A percentile compares a stretch with the other conserved stretches of the same genome.
Conservation (phyloP, 75 land plant genomes). For the Pseudotsuga menziesii region DNA sequence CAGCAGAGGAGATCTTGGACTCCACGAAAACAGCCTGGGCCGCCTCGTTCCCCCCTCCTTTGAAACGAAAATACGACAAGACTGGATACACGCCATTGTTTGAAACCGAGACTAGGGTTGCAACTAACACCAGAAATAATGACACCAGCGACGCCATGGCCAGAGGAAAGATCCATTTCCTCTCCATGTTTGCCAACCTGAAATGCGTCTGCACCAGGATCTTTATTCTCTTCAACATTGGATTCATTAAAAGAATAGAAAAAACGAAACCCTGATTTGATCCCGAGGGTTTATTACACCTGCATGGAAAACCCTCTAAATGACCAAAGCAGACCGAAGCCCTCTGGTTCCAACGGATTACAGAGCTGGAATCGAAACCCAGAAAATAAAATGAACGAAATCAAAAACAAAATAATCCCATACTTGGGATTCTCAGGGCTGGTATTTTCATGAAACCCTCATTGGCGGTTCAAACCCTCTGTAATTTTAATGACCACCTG, state of each 20-base stretch:
- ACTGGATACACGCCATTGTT: conserved; percentile 7
- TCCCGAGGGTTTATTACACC: too few relatives aligned
- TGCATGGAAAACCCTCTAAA: too few relatives aligned
- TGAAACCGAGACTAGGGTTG: conserved; percentile 4
- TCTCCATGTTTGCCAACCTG: conserved; percentile 24
- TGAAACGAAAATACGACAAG: conserved; percentile 1
- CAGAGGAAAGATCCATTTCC: conserved; percentile 63
- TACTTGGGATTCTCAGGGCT: too few relatives aligned
- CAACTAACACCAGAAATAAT: conserved; percentile 29
- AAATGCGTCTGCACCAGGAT: conserved; percentile 10
- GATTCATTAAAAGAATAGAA: neutral
- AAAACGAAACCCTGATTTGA: too few relatives aligned
- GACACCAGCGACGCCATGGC: conserved; percentile 31
- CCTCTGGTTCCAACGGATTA: too few relatives aligned
- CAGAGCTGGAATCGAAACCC: too few relatives aligned
- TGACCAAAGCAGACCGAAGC: too few relatives aligned
- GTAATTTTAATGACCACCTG: too few relatives aligned
- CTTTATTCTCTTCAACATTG: conserved; percentile 4
- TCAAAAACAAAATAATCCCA: too few relatives aligned
- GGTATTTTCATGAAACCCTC: too few relatives aligned
- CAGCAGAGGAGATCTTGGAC: conserved; percentile 25
- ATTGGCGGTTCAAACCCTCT: too few relatives aligned
- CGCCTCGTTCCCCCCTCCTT: neutral
- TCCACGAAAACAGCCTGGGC: conserved; percentile 32
- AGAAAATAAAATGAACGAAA: too few relatives aligned